These are phyloP conservation scores for Sclerotinia spermophila DNA, from an alignment of 2,329 filamentous ascomycete genomes.

Conservation along the genomic window DNA sequence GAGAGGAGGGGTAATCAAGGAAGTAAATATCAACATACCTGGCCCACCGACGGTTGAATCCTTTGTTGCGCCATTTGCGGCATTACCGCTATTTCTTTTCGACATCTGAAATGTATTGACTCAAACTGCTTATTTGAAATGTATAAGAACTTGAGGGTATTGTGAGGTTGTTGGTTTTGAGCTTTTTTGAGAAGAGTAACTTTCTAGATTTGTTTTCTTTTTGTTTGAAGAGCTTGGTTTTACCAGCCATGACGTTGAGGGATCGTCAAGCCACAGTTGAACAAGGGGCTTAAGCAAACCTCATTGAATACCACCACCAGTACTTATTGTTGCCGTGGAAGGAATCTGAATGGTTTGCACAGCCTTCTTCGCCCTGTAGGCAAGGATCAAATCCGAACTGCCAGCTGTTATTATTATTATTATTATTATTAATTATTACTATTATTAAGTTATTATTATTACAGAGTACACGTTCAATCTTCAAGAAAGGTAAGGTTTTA, in stretches of 20 bases:
- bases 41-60: conserved; percentile 41
- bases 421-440: no score
- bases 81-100: conserved; percentile 52
- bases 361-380: neutral
- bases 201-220: conserved; percentile 14
- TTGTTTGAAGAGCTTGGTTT: conserved; percentile 17
- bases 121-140: neutral
- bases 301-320: neutral
- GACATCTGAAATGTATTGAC: conserved; percentile 49
- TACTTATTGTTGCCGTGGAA: conserved; percentile 3
- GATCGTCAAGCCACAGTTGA: conserved; percentile 13
- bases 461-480: no score
- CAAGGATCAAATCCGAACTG: neutral
- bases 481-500: neutral
- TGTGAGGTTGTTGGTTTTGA: neutral
- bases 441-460: no score
- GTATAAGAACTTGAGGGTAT: neutral
- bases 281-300: conserved; percentile 9
- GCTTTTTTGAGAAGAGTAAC: neutral
- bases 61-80: conserved; percentile 49
- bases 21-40: conserved; percentile 38
- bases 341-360: neutral
- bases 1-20: conserved; percentile 10
- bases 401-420: no score
- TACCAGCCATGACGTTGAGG: conserved; percentile 18